Percentiles rank a stretch among this genome's conserved stretches.
Conservation (phyloP, 116 monocot genomes). For the Papilionanthe hybrid region DNA sequence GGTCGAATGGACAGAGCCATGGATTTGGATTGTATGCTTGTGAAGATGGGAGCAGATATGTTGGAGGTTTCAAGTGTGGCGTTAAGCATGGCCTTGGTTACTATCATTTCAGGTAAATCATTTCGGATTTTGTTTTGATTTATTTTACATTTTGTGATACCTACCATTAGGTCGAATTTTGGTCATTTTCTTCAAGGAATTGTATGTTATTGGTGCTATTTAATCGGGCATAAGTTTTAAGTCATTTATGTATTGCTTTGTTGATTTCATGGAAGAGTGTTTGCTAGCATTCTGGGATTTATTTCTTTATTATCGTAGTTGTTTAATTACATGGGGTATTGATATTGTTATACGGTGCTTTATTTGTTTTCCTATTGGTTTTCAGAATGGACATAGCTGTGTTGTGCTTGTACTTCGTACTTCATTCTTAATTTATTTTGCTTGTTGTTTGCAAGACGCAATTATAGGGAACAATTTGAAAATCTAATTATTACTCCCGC, state of each 20-base stretch:
- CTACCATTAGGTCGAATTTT: not conserved
- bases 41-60: constrained; percentile 82
- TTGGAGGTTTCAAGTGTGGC: constrained; percentile 85
- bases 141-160: not conserved
- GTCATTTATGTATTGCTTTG: not conserved
- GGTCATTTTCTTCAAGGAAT: not conserved
- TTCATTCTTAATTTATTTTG: not conserved
- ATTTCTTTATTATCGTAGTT: not conserved
- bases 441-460: not conserved
- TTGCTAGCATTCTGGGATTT: not conserved
- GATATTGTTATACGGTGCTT: not conserved
- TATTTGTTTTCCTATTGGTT: not conserved
- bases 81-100: constrained; percentile 91
- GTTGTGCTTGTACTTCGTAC: not conserved
- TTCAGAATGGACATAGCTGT: not conserved
- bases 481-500: not conserved
- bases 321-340: not conserved
- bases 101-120: constrained; percentile 80
- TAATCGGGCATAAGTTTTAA: not conserved
- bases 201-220: not conserved
- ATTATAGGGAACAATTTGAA: not conserved
- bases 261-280: not conserved
- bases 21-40: constrained; percentile 82
- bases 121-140: not conserved
- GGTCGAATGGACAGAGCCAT: constrained; percentile 92